phyloP scores from a whole-genome alignment of 768 basidiomycete species.

The Strobilomyces dryophilus region DNA sequence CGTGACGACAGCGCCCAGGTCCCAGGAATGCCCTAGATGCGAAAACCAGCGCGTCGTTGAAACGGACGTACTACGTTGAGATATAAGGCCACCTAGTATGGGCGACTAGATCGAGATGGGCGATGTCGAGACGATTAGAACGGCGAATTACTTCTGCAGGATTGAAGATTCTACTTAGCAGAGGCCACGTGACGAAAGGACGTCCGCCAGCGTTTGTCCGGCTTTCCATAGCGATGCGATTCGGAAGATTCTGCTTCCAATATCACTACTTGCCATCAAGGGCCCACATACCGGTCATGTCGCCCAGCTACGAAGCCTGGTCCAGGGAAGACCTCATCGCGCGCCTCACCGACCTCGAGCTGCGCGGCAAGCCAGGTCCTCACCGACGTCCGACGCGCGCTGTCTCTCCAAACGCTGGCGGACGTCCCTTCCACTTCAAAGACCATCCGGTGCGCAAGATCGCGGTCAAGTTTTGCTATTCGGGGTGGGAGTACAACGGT shows the following conservation, averaged over 20 bases:
- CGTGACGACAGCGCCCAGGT: too few species aligned
- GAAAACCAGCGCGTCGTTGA: too few species aligned
- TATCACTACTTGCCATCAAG: slow-evolving; percentile 31
- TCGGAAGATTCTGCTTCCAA: slow-evolving; percentile 30
- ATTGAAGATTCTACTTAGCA: too few species aligned
- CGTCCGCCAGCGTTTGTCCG: too few species aligned
- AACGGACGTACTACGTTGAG: too few species aligned
- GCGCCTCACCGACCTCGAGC: neutral
- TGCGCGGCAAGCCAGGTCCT: neutral
- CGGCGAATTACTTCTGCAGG: too few species aligned
- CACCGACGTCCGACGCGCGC: slow-evolving; percentile 7
- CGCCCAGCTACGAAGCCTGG: slow-evolving; percentile 49
- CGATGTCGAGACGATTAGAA: too few species aligned
- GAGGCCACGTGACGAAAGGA: too few species aligned
- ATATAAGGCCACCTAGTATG: too few species aligned
- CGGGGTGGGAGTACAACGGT: slow-evolving; percentile 90
- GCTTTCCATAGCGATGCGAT: too few species aligned
- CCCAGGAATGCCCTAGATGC: too few species aligned
- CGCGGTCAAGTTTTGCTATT: slow-evolving; percentile 89
- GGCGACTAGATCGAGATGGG: too few species aligned
- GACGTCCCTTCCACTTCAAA: slow-evolving; percentile 58
- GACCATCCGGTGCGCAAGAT: slow-evolving; percentile 80
- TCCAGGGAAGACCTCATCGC: slow-evolving; percentile 17
- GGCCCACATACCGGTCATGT: slow-evolving; percentile 31
- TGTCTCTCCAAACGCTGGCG: slow-evolving; percentile 12